phyloP scores from a whole-genome alignment of 1,284 basidiomycete species.

The Malassezia brasiliensis region DNA sequence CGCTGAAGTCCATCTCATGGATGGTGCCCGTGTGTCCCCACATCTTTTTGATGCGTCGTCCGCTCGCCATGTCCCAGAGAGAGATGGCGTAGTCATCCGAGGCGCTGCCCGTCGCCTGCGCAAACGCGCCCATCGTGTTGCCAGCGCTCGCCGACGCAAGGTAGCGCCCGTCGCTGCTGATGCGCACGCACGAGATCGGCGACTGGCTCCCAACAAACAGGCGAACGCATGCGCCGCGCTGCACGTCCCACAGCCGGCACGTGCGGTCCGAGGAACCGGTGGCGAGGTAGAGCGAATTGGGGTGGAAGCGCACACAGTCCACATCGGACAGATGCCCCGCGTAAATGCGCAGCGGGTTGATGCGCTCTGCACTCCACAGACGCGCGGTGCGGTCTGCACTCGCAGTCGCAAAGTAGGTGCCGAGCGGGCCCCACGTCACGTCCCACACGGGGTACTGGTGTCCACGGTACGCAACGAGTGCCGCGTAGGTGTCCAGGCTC shows the following conservation, averaged over 20 bases:
- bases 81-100: constrained; percentile 79
- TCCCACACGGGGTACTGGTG: constrained; percentile 98
- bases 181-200: constrained; percentile 72
- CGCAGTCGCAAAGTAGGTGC: constrained; percentile 94
- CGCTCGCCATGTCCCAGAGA: constrained; percentile 90
- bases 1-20: constrained; percentile 80
- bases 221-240: constrained; percentile 80
- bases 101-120: constrained; percentile 11
- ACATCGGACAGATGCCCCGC: constrained; percentile 95
- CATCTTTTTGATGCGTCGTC: constrained; percentile 91
- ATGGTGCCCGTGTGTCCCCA: constrained; percentile 79
- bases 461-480: constrained; percentile 85
- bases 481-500: constrained; percentile 89
- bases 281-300: constrained; percentile 91
- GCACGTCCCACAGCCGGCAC: constrained; percentile 95
- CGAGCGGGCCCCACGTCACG: constrained; percentile 93
- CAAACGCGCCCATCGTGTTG: constrained; percentile 23
- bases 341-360: constrained; percentile 78
- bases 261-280: constrained; percentile 95
- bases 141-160: constrained; percentile 64
- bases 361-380: constrained; percentile 88
- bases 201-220: constrained; percentile 94
- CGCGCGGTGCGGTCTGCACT: constrained; percentile 88
- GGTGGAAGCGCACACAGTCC: constrained; percentile 91
- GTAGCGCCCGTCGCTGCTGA: constrained; percentile 87